Evolutionary conservation across 306 rosid species (phyloP), one percentile per base, ranked within the genome.

Genomic region (Herpetospermum pedunculosum): DNA sequence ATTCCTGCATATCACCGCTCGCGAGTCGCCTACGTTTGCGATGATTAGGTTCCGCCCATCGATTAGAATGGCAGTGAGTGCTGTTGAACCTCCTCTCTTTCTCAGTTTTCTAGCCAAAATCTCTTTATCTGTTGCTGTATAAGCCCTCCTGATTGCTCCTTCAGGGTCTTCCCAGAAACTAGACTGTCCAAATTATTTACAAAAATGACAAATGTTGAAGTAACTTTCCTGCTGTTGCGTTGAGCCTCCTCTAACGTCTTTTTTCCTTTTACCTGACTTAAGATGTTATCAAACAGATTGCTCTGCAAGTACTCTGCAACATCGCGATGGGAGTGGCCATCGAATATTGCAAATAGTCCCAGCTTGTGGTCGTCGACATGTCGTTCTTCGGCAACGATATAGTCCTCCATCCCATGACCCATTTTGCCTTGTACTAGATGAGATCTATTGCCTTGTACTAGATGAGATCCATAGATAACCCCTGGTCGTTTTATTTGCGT

Each of bases 341-440:
- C 85, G 57, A 88, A 90, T 72, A 88, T 88, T 74, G 89, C 92
- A 65, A 79, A 90, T 8, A 63, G 29, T 35, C 70, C 47, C 6
- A 63, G 26, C 70, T 4, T 4, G 8, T 35, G 70, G 25, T 37
- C 84, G 18, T 83, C 78, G 64, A 84, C 72, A 37, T 72, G 76
- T 78, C 44, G 81, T 32, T 65, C 82, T 75, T 85, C 74, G 57
- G 92, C 83, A 44, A 78, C 82, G 65, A 89, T 65, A 71, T 83
- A 83, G 76, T 89, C 95, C 68, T 85, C 89, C 91, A 89, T 89
- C 77, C 81, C 85, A 75, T 89, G 89, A 12, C 48, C 50, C 83
- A 82, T 73, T 78, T 80, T 76, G 55, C 91, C 95, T 53, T 79
- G 74, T 19, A 79, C 77, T 77, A 80, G 70, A 73, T 85, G 74